A percentile compares a stretch with the other conserved stretches of the same genome.
Evolutionary conservation across 805 yeast species (phyloP).

Genomic region (Pichia paraexigua): DNA sequence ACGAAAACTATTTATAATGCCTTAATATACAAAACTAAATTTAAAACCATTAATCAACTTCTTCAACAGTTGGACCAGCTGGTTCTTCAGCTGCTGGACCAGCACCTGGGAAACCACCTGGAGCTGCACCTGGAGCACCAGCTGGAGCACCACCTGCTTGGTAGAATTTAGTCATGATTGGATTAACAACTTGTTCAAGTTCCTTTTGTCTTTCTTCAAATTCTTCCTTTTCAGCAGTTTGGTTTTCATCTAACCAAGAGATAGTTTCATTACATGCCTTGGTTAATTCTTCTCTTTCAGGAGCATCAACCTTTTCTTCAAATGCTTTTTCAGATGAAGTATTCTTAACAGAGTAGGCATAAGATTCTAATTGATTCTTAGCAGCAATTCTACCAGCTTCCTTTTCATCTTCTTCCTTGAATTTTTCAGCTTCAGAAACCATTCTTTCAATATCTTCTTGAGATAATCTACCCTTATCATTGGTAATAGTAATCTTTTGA

Average conservation of each 20-base stretch:
- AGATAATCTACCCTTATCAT: slow-evolving; percentile 47
- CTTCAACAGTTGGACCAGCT: slow-evolving; percentile 77
- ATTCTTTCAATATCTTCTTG: slow-evolving; percentile 57
- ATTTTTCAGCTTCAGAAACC: slow-evolving; percentile 59
- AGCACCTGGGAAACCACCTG: slow-evolving; percentile 42
- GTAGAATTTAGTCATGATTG: slow-evolving; percentile 95
- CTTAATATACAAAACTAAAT: not conserved
- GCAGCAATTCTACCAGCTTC: slow-evolving; percentile 83
- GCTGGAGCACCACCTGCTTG: slow-evolving; percentile 84
- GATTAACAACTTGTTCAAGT: slow-evolving; percentile 90
- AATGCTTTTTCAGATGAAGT: slow-evolving; percentile 65
- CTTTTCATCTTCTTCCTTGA: slow-evolving; percentile 53
- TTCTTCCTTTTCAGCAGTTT: slow-evolving; percentile 89
- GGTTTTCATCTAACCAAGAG: slow-evolving; percentile 88
- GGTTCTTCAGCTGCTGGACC: slow-evolving; percentile 47
- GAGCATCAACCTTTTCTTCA: slow-evolving; percentile 61
- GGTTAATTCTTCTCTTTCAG: slow-evolving; percentile 48
- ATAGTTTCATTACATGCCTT: slow-evolving; percentile 81
- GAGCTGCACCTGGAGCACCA: slow-evolving; percentile 44
- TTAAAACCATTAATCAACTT: slow-evolving; percentile 49
- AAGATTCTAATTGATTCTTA: slow-evolving; percentile 93
- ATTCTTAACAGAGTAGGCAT: slow-evolving; percentile 88
- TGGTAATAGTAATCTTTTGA: slow-evolving; percentile 42
- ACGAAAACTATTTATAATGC: not conserved
- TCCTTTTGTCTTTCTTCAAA: slow-evolving; percentile 90